Base-by-base conservation (phyloP, 225 moss, liverwort and hornwort species). In the Rhytidiadelphus loreus region DNA sequence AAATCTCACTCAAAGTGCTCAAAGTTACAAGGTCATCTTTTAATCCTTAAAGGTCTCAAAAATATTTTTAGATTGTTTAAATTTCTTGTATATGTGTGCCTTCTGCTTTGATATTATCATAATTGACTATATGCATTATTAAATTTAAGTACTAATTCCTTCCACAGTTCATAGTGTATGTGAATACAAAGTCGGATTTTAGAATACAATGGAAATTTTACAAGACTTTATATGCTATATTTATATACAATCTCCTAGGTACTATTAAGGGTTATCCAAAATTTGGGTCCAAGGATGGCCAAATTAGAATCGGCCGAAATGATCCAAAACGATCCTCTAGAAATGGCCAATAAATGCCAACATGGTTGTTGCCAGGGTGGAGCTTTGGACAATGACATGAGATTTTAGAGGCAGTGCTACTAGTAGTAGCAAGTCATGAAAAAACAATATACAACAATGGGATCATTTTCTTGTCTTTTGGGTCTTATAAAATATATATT, bases 211-310 rank as follows among this genome's bases (percentile, higher is more conserved):
- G 4, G 13, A 0, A 11, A n/a, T 12, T n/a, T n/a, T n/a, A 14
- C 4, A 68, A 68, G n/a, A n/a, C 13, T 68, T n/a, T 23, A 66
- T 6, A 66, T 66, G 12, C 4, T 37, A 20, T 65, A 37, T 20
- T 35, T 65, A 65, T 11, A 65, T 11, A 35, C 2, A 35, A 0
- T 64, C 33, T 64, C 16, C 1, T 0, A 64, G 0, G 33, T 4
- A 17, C 5, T 1, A 1, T 9, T 33, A 33, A 64, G 2, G 11
- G 4, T 62, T 62, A 30, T 8, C 2, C 14, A 2, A 4, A 2
- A 8, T n/a, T n/a, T n/a, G n/a, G n/a, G n/a, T n/a, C n/a, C n/a
- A n/a, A n/a, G n/a, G n/a, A n/a, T n/a, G n/a, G n/a, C n/a, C n/a
- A n/a, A n/a, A n/a, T n/a, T n/a, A n/a, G n/a, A n/a, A n/a, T n/a